Evolutionary conservation across 441 rosid genomes (phyloP).

Genomic region (Populus hybrid): DNA sequence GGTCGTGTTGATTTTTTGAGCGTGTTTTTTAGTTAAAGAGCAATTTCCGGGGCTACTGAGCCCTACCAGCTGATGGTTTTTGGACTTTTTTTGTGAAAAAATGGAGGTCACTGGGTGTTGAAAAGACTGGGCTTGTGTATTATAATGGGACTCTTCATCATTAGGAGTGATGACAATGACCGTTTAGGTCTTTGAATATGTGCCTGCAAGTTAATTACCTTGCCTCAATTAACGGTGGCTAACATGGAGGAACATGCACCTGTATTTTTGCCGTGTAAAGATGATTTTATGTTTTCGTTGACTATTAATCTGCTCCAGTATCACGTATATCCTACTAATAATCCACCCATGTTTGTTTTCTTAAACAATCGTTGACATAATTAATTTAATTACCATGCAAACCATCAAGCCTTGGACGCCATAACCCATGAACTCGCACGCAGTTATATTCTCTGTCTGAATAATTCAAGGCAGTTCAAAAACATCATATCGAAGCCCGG

Average conservation of each 20-base stretch:
- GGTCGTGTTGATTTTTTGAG: too few species aligned
- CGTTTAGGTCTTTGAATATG: background rate
- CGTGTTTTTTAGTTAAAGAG: too few species aligned
- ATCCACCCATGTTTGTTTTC: too few species aligned
- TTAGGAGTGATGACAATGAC: background rate
- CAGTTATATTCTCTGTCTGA: background rate
- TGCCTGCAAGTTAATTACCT: background rate
- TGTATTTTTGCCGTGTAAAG: background rate
- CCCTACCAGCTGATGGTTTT: too few species aligned
- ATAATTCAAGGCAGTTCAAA: background rate
- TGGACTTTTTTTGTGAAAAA: too few species aligned
- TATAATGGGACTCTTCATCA: too few species aligned
- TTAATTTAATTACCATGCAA: background rate
- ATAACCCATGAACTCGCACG: background rate
- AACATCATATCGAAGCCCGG: slow-evolving; percentile 14
- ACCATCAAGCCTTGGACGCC: background rate
- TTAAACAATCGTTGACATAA: too few species aligned
- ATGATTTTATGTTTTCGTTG: background rate
- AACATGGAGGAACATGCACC: slow-evolving; percentile 11
- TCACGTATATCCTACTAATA: background rate
- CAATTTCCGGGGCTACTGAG: too few species aligned
- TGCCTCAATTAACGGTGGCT: slow-evolving; percentile 4
- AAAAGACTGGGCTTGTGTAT: too few species aligned
- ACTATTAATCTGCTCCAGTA: background rate
- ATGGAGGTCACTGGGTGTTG: too few species aligned